Evolutionary conservation across 2,329 filamentous ascomycete genomes (phyloP).

Genomic region (Trichoderma endophyticum): DNA sequence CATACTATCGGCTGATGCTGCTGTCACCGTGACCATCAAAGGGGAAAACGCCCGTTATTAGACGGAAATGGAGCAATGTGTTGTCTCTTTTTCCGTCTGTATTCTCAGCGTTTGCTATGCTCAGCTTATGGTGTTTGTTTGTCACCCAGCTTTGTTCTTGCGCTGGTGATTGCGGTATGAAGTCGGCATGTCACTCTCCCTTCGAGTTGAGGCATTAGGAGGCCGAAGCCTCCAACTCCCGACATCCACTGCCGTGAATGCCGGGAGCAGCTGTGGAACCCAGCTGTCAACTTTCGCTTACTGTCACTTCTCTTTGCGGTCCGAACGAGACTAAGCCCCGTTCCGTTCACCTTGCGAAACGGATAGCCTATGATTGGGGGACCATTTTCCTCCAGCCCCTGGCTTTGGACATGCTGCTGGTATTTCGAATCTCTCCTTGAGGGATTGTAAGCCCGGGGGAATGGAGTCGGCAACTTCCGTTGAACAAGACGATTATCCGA

Average conservation of each 20-base stretch:
- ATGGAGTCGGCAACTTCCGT: neutral
- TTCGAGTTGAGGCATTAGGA: neutral
- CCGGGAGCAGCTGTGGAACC: neutral
- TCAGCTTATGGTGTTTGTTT: constrained; percentile 5
- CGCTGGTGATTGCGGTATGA: neutral
- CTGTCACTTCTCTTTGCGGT: neutral
- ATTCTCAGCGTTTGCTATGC: neutral
- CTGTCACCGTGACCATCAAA: neutral
- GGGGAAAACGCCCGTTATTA: neutral
- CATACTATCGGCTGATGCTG: neutral
- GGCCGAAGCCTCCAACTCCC: neutral
- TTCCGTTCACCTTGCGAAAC: neutral
- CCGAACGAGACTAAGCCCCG: neutral
- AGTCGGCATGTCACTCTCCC: neutral
- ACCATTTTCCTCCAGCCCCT: neutral
- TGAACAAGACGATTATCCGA: no score
- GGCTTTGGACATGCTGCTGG: neutral
- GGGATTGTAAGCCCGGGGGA: neutral
- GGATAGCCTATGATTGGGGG: neutral
- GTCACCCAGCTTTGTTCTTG: neutral
- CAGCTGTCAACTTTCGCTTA: neutral
- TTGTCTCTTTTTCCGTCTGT: neutral
- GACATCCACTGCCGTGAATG: neutral
- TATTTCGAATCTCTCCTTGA: neutral
- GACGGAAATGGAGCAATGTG: neutral